Base-by-base conservation (phyloP, 2,329 filamentous ascomycete species). In the Coniella vitis region DNA sequence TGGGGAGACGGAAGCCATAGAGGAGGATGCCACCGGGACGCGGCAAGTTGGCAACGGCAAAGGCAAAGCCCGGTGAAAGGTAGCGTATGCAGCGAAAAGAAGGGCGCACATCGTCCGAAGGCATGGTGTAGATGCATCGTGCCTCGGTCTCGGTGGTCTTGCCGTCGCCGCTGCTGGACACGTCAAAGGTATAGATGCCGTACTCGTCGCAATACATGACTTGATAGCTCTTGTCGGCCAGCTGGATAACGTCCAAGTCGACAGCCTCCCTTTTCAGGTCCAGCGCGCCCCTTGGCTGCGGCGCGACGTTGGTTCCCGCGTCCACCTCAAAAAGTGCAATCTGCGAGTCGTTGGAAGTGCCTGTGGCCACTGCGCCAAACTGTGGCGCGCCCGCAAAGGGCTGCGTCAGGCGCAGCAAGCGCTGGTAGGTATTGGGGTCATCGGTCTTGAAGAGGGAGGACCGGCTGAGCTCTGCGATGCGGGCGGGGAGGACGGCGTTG, bases 121-220 rank as follows among this genome's bases (percentile, higher is more conserved):
- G 70, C 54, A 81, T 76, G 20, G 69, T 77, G 71, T 71, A 90
- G 57, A 77, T 76, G 61, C 66, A 65, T 54, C 68, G 62, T 4
- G 78, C 75, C 21, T 75, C 72, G 43, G 39, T 31, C 14, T 65
- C 64, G 31, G 34, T 45, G n/a, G 67, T 10, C 25, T 29, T 29
- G 25, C 25, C 59, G 37, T 20, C 12, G 38, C 69, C 69, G 51
- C 51, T 69, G 59, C 70, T 74, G 56, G 64, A 71, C 37, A 88
- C 66, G 29, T 78, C 77, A 57, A 86, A 74, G 32, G 85, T 69
- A 65, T 83, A 86, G 42, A 97, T 75, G 56, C 89, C 81, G 61
- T 84, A 73, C 55, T 88, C 83, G 58, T 86, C 83, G 65, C 86
- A 90, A 65, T 89, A 96, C 3, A 83, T 84, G 47, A 96, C 70